A percentile compares a stretch with the other conserved stretches of the same genome.
Evolutionary conservation across 148 eudicot genomes (phyloP).

Genomic region (Mesembryanthemum crystallinum): DNA sequence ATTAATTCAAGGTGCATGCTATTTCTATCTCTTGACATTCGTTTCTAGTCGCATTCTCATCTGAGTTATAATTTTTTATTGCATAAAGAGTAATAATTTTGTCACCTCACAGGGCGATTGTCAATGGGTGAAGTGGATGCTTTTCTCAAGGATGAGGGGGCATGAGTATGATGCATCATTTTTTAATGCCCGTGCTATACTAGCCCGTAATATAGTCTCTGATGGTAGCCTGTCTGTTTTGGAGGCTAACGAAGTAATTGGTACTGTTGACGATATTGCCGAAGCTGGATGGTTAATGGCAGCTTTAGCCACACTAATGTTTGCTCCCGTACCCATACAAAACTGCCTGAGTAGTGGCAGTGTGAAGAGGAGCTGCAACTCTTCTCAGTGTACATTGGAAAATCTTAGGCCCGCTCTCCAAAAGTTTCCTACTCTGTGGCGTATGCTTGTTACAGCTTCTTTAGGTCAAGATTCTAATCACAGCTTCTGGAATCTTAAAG

Average conservation of each 20-base stretch:
- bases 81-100: slow-evolving; percentile 15
- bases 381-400: slow-evolving; percentile 94
- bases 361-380: slow-evolving; percentile 63
- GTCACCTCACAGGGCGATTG: slow-evolving; percentile 64
- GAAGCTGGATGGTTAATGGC: slow-evolving; percentile 94
- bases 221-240: slow-evolving; percentile 43
- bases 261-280: slow-evolving; percentile 93
- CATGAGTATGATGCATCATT: slow-evolving; percentile 95
- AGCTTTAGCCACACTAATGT: slow-evolving; percentile 88
- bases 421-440: slow-evolving; percentile 88
- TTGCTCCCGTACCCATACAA: slow-evolving; percentile 80
- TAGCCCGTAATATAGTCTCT: slow-evolving; percentile 46
- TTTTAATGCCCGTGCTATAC: slow-evolving; percentile 80
- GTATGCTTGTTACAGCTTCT: slow-evolving; percentile 70
- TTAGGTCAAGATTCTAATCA: slow-evolving; percentile 73
- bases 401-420: slow-evolving; percentile 87
- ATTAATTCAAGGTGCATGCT: not conserved
- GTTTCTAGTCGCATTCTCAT: not conserved
- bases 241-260: slow-evolving; percentile 65
- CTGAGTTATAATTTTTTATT: not conserved
- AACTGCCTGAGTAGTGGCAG: slow-evolving; percentile 85
- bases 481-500: slow-evolving; percentile 48
- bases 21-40: too few relatives aligned
- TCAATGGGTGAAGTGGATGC: slow-evolving; percentile 93
- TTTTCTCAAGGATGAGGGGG: slow-evolving; percentile 76